Percentiles rank a stretch among this genome's conserved stretches.
Conservation (phyloP, 2,329 filamentous ascomycete genomes). For the Beauveria asiatica region DNA sequence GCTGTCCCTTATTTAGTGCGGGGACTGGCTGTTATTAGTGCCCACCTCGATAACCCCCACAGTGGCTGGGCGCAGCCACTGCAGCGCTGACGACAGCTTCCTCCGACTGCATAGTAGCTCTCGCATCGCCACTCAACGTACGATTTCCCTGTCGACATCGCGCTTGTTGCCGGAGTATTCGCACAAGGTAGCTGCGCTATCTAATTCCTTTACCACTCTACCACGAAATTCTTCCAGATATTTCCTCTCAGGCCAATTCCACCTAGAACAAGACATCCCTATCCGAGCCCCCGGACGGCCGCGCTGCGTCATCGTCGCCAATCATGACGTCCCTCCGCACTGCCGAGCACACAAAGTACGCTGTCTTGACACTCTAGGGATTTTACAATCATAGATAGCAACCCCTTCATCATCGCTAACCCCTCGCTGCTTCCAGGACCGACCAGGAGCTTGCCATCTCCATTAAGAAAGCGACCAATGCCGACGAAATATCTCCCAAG, state of each 20-base stretch:
- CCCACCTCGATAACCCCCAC: background rate
- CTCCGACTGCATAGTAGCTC: constrained; percentile 5
- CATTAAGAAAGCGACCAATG: constrained; percentile 61
- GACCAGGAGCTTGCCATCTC: constrained; percentile 62
- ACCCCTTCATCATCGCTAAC: background rate
- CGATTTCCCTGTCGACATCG: background rate
- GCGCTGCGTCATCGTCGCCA: constrained; percentile 5
- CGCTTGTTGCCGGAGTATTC: background rate
- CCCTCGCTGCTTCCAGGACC: constrained; percentile 37
- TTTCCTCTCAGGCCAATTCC: background rate
- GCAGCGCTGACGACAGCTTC: constrained; percentile 14
- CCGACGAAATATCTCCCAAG: constrained; percentile 60
- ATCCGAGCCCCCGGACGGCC: constrained; percentile 7
- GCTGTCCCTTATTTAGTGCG: background rate
- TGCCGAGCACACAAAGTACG: constrained; percentile 11
- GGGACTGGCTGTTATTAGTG: background rate
- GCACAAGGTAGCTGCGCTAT: background rate
- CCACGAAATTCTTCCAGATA: background rate
- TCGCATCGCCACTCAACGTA: background rate
- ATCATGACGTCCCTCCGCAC: constrained; percentile 11
- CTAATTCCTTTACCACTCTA: background rate
- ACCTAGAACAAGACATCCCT: constrained; percentile 1
- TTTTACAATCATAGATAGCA: no score
- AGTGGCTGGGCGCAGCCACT: constrained; percentile 11
- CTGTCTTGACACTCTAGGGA: background rate